Percentiles rank a stretch among this genome's conserved stretches.
Evolutionary conservation across 169 alveolate species (phyloP).

Genomic region (Plasmodium falciparum): DNA sequence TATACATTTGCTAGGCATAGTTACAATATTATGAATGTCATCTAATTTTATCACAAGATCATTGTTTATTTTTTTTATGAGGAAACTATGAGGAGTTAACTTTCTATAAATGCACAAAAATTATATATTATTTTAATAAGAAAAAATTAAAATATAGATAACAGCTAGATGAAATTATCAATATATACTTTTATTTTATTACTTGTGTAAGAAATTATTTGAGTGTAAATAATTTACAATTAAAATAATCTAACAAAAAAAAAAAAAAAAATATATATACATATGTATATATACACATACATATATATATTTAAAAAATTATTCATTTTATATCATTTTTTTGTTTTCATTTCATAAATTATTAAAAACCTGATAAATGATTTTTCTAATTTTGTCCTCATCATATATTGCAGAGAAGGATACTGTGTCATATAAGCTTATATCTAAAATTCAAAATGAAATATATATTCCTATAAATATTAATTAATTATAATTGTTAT

Average conservation of each 20-base stretch:
- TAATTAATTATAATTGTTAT: neutral
- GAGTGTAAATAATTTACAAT: slow-evolving; percentile 59
- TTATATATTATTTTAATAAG: neutral
- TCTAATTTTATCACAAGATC: slow-evolving; percentile 63
- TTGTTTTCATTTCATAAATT: slow-evolving; percentile 16
- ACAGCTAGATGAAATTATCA: too few relatives aligned
- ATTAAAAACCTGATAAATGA: slow-evolving; percentile 54
- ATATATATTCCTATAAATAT: neutral
- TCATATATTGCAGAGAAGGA: slow-evolving; percentile 33
- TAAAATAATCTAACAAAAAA: slow-evolving; percentile 31
- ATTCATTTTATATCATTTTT: slow-evolving; percentile 3
- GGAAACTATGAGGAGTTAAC: slow-evolving; percentile 50
- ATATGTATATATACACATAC: neutral
- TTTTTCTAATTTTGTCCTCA: slow-evolving; percentile 48
- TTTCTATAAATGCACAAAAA: slow-evolving; percentile 7
- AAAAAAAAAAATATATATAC: slow-evolving; percentile 7
- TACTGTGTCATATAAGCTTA: slow-evolving; percentile 15
- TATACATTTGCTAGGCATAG: slow-evolving; percentile 18
- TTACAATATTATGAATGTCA: slow-evolving; percentile 30
- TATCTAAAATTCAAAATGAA: slow-evolving; percentile 9
- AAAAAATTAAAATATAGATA: neutral
- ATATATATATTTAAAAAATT: neutral
- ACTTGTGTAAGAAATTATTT: slow-evolving; percentile 62
- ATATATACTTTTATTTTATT: neutral
- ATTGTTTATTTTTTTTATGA: slow-evolving; percentile 32